Evolutionary conservation across 176 grass and related monocot genomes (phyloP), one percentile per base, ranked within the genome.

Genomic region (Zizania latifolia): DNA sequence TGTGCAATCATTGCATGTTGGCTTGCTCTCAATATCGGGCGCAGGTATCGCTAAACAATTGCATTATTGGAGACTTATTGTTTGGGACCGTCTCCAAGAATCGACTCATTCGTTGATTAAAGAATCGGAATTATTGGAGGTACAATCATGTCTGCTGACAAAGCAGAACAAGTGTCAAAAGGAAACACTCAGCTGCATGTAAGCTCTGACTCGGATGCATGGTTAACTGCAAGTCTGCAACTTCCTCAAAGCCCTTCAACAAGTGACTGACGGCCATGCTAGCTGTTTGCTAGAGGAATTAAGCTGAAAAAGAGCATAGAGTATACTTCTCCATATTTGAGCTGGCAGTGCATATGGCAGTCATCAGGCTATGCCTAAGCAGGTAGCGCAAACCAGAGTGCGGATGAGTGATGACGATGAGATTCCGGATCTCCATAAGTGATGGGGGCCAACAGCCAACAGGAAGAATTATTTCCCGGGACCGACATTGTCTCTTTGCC

Each of bases 51-150:
- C 1, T 74, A 75, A 82, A 45, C 61, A 67, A 82, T 5, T 45
- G 60, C 39, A 82, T 82, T 82, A 82, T 82, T 82, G 70, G 59
- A n/a, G 33, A 16, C 44, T 27, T 66, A 69, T 69, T 31, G 24
- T 81, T 51, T 9, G 29, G n/a, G 28, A 2, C 17, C 43, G 19
- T 35, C 30, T 56, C 8, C 3, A 33, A 38, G 76, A 29, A 68
- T 32, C 31, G 27, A 8, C 23, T 19, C 33, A 19, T 21, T 33
- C 44, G 17, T 57, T 40, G 39, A 17, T 21, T 81, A 60, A 71
- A 81, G 4, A 71, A 71, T 14, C 16, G 0, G 40, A 58, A 82
- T 82, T 45, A 82, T 82, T 75, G 71, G 61, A 75, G 70, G 66
- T 23, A 22, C 43, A 73, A 14, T 48, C 7, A 58, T 60, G 51